Conservation (phyloP, 2,329 filamentous ascomycete genomes). For the Diaporthe vexans region DNA sequence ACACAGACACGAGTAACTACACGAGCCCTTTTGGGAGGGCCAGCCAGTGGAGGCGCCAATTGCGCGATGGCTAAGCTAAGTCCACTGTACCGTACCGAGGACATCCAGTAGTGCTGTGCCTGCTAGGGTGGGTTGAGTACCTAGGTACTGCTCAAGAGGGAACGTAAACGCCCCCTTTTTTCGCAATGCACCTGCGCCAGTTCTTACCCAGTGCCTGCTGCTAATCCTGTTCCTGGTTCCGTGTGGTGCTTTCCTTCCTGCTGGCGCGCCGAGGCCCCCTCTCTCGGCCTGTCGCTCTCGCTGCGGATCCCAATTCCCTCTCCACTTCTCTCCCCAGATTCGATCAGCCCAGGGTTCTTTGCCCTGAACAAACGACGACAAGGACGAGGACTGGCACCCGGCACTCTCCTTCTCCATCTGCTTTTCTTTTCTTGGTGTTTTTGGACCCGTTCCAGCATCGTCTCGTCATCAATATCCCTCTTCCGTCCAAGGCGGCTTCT, state of each 20-base stretch:
- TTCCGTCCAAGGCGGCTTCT: constrained; percentile 27
- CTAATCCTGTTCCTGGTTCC: constrained; percentile 26
- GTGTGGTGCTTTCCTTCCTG: constrained; percentile 25
- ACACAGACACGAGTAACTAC: constrained; percentile 28
- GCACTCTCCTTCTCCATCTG: background rate
- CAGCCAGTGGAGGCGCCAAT: background rate
- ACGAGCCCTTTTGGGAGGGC: background rate
- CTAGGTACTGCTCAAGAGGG: background rate
- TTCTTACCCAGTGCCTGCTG: constrained; percentile 14
- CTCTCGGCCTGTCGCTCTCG: background rate
- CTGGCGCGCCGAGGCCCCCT: constrained; percentile 8
- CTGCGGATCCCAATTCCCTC: constrained; percentile 34
- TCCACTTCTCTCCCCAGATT: constrained; percentile 25
- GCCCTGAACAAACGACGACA: constrained; percentile 19
- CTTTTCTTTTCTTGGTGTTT: constrained; percentile 29
- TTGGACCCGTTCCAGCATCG: constrained; percentile 4
- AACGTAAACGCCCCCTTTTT: constrained; percentile 26
- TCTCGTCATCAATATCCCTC: constrained; percentile 13
- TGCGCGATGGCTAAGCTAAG: background rate
- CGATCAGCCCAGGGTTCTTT: constrained; percentile 23
- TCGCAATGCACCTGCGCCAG: constrained; percentile 4
- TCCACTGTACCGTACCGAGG: background rate
- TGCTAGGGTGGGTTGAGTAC: background rate
- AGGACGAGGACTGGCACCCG: constrained; percentile 7
- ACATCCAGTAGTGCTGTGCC: background rate